A percentile compares a stretch with the other conserved stretches of the same genome.
These are phyloP conservation scores for Quercus engelmannii DNA, from an alignment of 306 rosid species.

Conservation along the genomic window DNA sequence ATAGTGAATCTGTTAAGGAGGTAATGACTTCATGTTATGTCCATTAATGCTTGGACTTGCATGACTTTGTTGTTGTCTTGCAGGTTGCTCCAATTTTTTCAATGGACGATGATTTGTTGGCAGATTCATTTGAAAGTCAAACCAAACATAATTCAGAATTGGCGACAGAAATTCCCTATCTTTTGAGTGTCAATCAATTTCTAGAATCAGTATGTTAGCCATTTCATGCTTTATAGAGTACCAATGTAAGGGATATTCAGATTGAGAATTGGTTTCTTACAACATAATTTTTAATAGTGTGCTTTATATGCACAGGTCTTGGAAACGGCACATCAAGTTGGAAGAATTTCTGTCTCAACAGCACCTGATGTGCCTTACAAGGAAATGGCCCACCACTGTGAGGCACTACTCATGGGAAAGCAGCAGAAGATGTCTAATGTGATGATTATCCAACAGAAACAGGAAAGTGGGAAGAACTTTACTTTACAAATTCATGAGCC, in stretches of 20 bases:
- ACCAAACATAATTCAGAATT: constrained; percentile 31
- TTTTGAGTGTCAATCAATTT: constrained; percentile 78
- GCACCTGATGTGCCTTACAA: constrained; percentile 56
- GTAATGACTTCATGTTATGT: constrained; percentile 6
- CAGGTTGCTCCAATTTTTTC: constrained; percentile 50
- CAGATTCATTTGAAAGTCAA: constrained; percentile 57
- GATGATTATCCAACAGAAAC: constrained; percentile 48
- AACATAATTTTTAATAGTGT: background rate
- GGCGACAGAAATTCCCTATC: constrained; percentile 37
- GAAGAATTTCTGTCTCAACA: constrained; percentile 51
- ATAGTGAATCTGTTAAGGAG: constrained; percentile 26
- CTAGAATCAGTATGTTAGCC: constrained; percentile 77
- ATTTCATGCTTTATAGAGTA: constrained; percentile 1
- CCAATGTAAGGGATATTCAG: background rate
- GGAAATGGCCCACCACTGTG: constrained; percentile 85
- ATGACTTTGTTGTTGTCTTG: constrained; percentile 14
- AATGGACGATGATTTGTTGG: constrained; percentile 53
- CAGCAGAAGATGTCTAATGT: constrained; percentile 69
- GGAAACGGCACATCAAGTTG: constrained; percentile 66
- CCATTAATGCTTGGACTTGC: constrained; percentile 16
- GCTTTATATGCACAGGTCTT: constrained; percentile 47
- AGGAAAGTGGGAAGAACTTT: constrained; percentile 28
- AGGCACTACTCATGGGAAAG: constrained; percentile 70
- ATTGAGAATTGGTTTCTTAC: background rate
- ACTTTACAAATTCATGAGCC: constrained; percentile 26